These are phyloP conservation scores for Avena sativa DNA, from an alignment of 176 grass and related monocot species.

Conservation along the genomic window DNA sequence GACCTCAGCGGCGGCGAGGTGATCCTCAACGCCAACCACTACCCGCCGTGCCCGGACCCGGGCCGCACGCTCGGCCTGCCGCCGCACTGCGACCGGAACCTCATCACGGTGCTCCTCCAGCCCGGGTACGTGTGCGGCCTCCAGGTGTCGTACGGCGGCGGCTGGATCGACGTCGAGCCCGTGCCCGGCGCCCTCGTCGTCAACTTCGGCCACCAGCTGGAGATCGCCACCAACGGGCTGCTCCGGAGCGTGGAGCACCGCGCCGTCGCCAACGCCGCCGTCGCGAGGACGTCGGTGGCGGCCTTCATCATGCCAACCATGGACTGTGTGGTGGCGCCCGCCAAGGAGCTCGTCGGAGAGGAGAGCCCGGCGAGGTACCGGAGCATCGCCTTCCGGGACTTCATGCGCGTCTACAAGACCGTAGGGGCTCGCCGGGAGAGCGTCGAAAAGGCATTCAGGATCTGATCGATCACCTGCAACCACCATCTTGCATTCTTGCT, in stretches of 20 bases:
- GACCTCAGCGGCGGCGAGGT: conserved; percentile 34
- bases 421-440: conserved; percentile 51
- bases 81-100: conserved; percentile 10
- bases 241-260: conserved; percentile 61
- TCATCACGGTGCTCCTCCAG: conserved; percentile 47
- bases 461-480: conserved; percentile 11
- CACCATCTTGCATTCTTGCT: not conserved
- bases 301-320: conserved; percentile 52
- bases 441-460: conserved; percentile 62
- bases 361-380: conserved; percentile 36
- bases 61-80: not conserved
- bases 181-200: conserved; percentile 47
- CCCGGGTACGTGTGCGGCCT: conserved; percentile 49
- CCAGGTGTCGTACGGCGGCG: conserved; percentile 37
- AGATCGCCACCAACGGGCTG: conserved; percentile 63
- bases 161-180: conserved; percentile 38
- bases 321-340: conserved; percentile 42
- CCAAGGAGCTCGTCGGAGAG: conserved; percentile 29
- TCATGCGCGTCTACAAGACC: conserved; percentile 55
- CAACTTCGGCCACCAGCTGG: conserved; percentile 60
- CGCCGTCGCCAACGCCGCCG: conserved; percentile 34
- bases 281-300: conserved; percentile 42
- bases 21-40: conserved; percentile 44
- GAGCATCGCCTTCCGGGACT: conserved; percentile 60
- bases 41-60: conserved; percentile 46